Base-by-base conservation (phyloP, 164 flowering plant species). In the Buxus sempervirens region DNA sequence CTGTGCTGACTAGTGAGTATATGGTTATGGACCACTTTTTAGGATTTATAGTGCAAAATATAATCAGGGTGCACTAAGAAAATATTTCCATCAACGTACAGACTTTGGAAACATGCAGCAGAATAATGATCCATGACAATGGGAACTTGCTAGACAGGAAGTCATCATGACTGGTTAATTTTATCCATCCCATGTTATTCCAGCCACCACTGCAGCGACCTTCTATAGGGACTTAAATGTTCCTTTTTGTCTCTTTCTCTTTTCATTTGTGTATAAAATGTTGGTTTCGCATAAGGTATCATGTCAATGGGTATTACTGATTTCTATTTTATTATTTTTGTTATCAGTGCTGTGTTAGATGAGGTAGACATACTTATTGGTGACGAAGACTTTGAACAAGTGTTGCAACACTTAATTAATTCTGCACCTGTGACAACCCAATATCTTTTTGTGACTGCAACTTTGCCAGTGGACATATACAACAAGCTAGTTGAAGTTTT, bases 371-470 rank as follows among this genome's bases (percentile, higher is more conserved):
- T 96, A 73, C 98, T 96, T 63, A 88, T 72, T 64, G 81, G 81
- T 41, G 93, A 93, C 80, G 95, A 92, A 75, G 96, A 83, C 59
- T 92, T 90, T 79, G 91, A 90, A 68, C 83, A 59, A 66, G 90
- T 85, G 32, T 75, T 89, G 64, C 87, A 88, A 70, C 75, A 72
- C 70, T 84, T 92, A 76, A 83, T 89, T 38, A 82, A 73, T 62
- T 77, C 80, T 42, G 82, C 96, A 55, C 93, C 91, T 69, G 83
- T 90, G 61, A 70, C 81, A 20, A 77, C 87, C 54, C 99, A 96
- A 76, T 92, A 92, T 82, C 84, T 96, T 32, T 96, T 96, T 76
- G 98, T 90, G 66, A 96, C 99, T 48, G 99, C 99, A 69, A 96
- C 99, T 48, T 85, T 96, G 72, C 99, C 99, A 18, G 77, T 83